Evolutionary conservation across 306 rosid genomes (phyloP).

Genomic region (Mucuna pruriens): DNA sequence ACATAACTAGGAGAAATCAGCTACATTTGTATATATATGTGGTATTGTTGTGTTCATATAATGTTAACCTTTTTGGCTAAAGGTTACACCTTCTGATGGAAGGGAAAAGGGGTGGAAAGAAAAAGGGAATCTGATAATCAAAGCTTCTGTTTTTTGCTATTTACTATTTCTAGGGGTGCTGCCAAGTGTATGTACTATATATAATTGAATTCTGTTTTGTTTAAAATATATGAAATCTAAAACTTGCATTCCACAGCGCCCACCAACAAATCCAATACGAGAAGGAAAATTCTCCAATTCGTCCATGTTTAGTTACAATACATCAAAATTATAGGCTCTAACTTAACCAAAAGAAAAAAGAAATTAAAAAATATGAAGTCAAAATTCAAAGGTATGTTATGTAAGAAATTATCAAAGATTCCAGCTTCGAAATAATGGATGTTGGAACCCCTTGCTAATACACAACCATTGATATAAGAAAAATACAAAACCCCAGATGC

Average conservation of each 20-base stretch:
- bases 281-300: background rate
- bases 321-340: constrained; percentile 32
- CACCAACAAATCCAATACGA: constrained; percentile 10
- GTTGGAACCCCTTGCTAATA: no score
- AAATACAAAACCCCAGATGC: no score
- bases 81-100: background rate
- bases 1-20: background rate
- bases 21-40: constrained; percentile 7
- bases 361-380: constrained; percentile 51
- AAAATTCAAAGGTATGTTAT: constrained; percentile 28
- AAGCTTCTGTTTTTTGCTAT: constrained; percentile 28
- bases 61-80: constrained; percentile 31
- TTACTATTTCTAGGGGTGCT: constrained; percentile 39
- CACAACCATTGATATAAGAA: no score
- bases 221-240: constrained; percentile 20
- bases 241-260: constrained; percentile 5
- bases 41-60: constrained; percentile 20
- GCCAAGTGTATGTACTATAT: constrained; percentile 54
- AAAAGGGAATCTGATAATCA: constrained; percentile 34
- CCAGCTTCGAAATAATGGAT: no score
- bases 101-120: constrained; percentile 20
- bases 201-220: constrained; percentile 25
- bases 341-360: background rate
- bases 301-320: constrained; percentile 5
- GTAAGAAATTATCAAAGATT: no score